phyloP scores from a whole-genome alignment of 2,329 filamentous ascomycete genomes.

The Pyricularia sp. region DNA sequence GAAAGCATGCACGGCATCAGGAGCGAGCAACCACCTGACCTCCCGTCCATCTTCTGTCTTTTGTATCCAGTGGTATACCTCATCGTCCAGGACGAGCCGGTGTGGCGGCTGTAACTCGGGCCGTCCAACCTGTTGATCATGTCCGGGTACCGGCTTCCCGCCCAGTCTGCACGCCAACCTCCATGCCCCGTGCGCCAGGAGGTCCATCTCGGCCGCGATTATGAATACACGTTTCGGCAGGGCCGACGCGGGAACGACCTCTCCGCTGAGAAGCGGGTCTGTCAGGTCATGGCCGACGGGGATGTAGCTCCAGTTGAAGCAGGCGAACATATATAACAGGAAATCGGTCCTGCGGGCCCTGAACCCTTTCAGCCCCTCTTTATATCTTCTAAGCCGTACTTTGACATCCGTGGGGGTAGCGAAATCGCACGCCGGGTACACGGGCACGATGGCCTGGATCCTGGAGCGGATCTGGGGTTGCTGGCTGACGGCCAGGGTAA shows the following conservation, averaged over 20 bases:
- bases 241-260: constrained; percentile 17
- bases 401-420: constrained; percentile 19
- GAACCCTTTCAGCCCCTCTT: constrained; percentile 18
- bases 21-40: constrained; percentile 20
- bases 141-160: constrained; percentile 16
- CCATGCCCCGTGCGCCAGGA: constrained; percentile 30
- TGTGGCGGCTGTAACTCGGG: constrained; percentile 13
- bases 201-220: constrained; percentile 32
- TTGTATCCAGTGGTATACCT: constrained; percentile 16
- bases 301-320: constrained; percentile 32
- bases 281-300: constrained; percentile 20
- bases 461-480: constrained; percentile 21
- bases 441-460: constrained; percentile 24
- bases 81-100: constrained; percentile 17
- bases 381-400: constrained; percentile 21
- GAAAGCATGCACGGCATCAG: constrained; percentile 21
- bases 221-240: constrained; percentile 32
- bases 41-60: constrained; percentile 13
- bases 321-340: constrained; percentile 14
- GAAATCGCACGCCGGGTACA: constrained; percentile 34
- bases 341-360: constrained; percentile 16
- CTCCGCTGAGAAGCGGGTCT: constrained; percentile 30
- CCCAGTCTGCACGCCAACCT: constrained; percentile 23
- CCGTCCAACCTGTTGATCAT: constrained; percentile 19
- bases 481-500: constrained; percentile 30